A percentile compares a stretch with the other conserved stretches of the same genome.
These are phyloP conservation scores for Platanthera guangdongensis DNA, from an alignment of 106 monocot genomes.

Conservation along the genomic window DNA sequence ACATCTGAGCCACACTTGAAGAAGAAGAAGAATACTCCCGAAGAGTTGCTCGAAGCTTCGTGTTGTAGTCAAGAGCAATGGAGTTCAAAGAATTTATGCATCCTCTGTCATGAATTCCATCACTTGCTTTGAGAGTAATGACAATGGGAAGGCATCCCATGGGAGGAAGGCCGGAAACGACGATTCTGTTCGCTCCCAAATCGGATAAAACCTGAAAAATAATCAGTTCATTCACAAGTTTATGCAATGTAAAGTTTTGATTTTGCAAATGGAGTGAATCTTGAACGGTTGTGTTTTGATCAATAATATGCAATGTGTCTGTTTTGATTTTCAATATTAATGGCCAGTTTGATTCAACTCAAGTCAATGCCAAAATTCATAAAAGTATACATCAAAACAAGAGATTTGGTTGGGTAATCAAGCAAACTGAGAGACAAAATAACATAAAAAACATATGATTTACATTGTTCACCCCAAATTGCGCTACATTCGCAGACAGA, in stretches of 20 bases:
- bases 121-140: conserved; percentile 39
- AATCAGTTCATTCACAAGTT: neutral
- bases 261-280: too few relatives aligned
- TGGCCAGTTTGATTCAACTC: too few relatives aligned
- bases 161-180: conserved; percentile 46
- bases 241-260: neutral
- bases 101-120: conserved; percentile 32
- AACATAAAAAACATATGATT: too few relatives aligned
- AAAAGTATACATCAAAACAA: too few relatives aligned
- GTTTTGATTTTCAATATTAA: too few relatives aligned
- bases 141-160: conserved; percentile 58
- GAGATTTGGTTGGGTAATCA: too few relatives aligned
- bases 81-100: conserved; percentile 42
- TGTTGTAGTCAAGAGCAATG: conserved; percentile 39
- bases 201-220: conserved; percentile 24
- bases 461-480: too few relatives aligned
- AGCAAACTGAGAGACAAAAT: too few relatives aligned
- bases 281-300: too few relatives aligned
- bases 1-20: conserved; percentile 4
- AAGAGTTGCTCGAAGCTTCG: conserved; percentile 32
- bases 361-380: too few relatives aligned
- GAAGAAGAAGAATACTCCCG: conserved; percentile 10
- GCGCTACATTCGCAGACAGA: too few relatives aligned
- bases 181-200: conserved; percentile 40
- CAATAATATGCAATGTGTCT: too few relatives aligned